phyloP scores from a whole-genome alignment of 176 grass and related monocot species.

The Triticum aestivum region IWGSC_CS_RefSeq_v2.1 NC_057814.1:502085565-502086064 shows the following conservation, averaged over 20 bases:
- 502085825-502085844: not conserved
- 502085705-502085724: not conserved
- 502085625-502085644: not conserved
- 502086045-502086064: not conserved
- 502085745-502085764: not conserved
- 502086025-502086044: not conserved
- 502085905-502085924: too few relatives aligned
- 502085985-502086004: not conserved
- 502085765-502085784: not conserved
- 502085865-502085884: too few relatives aligned
- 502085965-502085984: not conserved
- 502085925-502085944: too few relatives aligned
- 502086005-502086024: not conserved
- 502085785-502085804: not conserved
- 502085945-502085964: not conserved
- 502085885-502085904: too few relatives aligned
- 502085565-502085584: not conserved
- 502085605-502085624: not conserved
- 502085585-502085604: not conserved
- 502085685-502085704: not conserved
- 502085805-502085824: not conserved
- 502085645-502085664: too few relatives aligned
- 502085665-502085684: not conserved
- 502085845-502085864: too few relatives aligned
- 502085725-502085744: not conserved